A percentile compares a stretch with the other conserved stretches of the same genome.
phyloP scores from a whole-genome alignment of 495 filamentous ascomycete species.

The Aspergillus bertholletiae region DNA sequence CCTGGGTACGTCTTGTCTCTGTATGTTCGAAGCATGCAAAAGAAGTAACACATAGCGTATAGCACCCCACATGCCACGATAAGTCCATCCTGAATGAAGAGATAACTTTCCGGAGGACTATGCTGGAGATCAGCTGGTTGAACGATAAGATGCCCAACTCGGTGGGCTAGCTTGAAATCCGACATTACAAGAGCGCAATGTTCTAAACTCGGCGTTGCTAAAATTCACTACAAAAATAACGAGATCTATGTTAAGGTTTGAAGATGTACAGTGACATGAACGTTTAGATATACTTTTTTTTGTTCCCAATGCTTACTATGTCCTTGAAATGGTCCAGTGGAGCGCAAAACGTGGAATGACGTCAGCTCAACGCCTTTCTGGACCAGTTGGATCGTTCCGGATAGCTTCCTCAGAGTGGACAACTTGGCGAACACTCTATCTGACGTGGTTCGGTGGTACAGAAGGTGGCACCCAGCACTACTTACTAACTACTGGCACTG shows the following conservation, averaged over 20 bases:
- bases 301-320: too few species aligned
- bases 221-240: neutral
- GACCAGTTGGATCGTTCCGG: neutral
- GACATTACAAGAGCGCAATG: neutral
- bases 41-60: conserved; percentile 15
- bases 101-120: conserved; percentile 17
- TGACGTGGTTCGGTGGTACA: too few species aligned
- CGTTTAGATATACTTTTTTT: neutral
- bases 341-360: neutral
- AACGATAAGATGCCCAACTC: conserved; percentile 10
- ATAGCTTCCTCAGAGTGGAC: too few species aligned
- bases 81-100: conserved; percentile 19
- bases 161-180: conserved; percentile 8
- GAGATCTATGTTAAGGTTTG: neutral
- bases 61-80: conserved; percentile 19
- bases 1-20: conserved; percentile 12
- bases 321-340: neutral
- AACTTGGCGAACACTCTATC: too few species aligned
- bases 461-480: too few species aligned
- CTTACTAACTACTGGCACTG: too few species aligned
- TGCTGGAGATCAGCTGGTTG: conserved; percentile 12
- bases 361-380: neutral
- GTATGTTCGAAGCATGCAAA: conserved; percentile 10
- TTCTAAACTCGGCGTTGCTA: neutral
- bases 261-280: neutral